Base-by-base conservation (phyloP, 208 protist species). In the Trichomonas vaginalis region DNA sequence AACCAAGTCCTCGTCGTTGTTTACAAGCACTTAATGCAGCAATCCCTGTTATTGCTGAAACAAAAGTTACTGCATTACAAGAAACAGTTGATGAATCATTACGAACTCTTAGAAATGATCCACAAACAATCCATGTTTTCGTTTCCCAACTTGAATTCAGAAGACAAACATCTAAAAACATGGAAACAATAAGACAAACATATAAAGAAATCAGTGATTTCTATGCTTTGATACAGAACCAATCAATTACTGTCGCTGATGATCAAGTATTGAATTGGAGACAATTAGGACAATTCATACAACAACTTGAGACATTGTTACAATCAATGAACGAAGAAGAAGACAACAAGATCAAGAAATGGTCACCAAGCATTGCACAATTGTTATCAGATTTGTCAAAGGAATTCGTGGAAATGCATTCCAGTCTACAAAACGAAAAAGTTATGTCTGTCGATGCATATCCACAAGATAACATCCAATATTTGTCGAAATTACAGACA, bases 321-420 rank as follows among this genome's bases (percentile, higher is more conserved):
- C 42, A 48, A n/a, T 49, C 86, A 51, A 92, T 51, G 40, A 92
- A 92, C 27, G 86, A 92, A 92, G 86, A 92, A 39, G 86, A 92
- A 92, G 86, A 92, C 8, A 92, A 51, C 45, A 92, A 92, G 46
- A 92, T 92, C 40, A 48, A 92, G n/a, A 92, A 92, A 32, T 92
- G 86, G 86, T 51, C 40, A 39, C 45, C 40, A 51, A 9, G 23
- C 17, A 35, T 92, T 21, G 27, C 12, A 39, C 23, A 27, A 10
- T 32, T 92, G 17, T 32, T 92, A 0, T 14, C 27, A 51, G 14
- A 92, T 42, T 42, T 92, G 8, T 45, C 40, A 51, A 92, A 92
- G 15, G 86, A 92, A 92, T 40, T 92, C 4, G 40, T 92, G 27
- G 86, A 92, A 48, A 42, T 92, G 15, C 86, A 92, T 92, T 92